phyloP scores from a whole-genome alignment of 2,329 filamentous ascomycete genomes.

The Blastomyces gilchristii region DNA sequence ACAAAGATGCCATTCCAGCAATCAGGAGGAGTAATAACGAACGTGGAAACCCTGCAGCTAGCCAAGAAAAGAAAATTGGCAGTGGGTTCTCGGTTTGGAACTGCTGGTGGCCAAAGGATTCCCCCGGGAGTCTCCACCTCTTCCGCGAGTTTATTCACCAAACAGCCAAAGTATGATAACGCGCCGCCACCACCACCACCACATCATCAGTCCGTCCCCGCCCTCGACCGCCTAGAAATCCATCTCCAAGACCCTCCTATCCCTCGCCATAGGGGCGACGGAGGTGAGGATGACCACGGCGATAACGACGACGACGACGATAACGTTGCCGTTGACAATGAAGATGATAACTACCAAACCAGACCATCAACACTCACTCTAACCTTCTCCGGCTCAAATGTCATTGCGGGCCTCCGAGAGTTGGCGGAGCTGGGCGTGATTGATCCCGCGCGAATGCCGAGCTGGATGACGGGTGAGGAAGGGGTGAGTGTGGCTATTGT shows the following conservation, averaged over 20 bases:
- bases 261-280: constrained; percentile 6
- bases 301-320: constrained; percentile 7
- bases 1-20: constrained; percentile 9
- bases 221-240: constrained; percentile 41
- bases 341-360: neutral
- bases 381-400: constrained; percentile 63
- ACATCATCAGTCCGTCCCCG: constrained; percentile 1
- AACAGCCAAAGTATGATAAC: neutral
- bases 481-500: constrained; percentile 65
- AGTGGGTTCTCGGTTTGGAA: constrained; percentile 62
- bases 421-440: constrained; percentile 64
- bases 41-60: constrained; percentile 18
- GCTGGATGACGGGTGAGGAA: constrained; percentile 85
- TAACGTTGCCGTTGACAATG: neutral
- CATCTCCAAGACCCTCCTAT: constrained; percentile 40
- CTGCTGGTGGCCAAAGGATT: constrained; percentile 32
- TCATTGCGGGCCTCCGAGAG: constrained; percentile 69
- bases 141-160: constrained; percentile 13
- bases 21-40: neutral
- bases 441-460: constrained; percentile 68
- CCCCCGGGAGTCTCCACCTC: neutral
- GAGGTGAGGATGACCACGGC: neutral
- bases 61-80: constrained; percentile 51
- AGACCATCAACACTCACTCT: constrained; percentile 35
- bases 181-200: neutral